Evolutionary conservation across 1,139 yeast genomes (phyloP).

Genomic region (Suhomyces choctaworum): DNA sequence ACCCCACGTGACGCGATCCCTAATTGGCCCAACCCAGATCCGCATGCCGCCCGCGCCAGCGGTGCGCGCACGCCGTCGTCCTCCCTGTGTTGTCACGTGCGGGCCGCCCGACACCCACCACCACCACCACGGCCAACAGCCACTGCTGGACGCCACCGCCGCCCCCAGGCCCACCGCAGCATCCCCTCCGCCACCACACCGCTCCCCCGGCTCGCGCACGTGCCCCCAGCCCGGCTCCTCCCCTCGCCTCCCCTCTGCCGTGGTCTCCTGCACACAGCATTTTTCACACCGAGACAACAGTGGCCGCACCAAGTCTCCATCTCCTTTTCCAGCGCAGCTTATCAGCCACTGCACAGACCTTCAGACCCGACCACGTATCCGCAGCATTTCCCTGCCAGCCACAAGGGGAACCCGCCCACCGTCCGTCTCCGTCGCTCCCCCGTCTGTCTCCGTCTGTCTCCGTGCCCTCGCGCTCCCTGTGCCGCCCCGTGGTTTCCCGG

Average conservation of each 20-base stretch:
- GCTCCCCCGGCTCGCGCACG: background rate
- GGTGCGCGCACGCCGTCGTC: background rate
- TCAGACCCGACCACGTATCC: constrained; percentile 1
- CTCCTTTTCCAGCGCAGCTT: constrained; percentile 7
- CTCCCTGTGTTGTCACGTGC: background rate
- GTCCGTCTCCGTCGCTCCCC: constrained; percentile 1
- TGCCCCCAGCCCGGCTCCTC: background rate
- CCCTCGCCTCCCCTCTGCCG: constrained; percentile 4
- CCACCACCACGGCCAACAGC: background rate
- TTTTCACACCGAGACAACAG: constrained; percentile 12
- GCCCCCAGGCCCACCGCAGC: background rate
- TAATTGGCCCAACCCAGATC: too few relatives aligned
- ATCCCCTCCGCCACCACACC: background rate
- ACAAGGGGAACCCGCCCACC: background rate
- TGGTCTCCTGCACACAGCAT: constrained; percentile 7
- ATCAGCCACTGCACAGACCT: constrained; percentile 5
- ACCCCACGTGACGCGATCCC: too few relatives aligned
- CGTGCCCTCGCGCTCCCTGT: background rate
- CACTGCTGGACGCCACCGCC: background rate
- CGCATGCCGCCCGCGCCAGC: too few relatives aligned
- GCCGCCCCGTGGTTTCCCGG: too few relatives aligned
- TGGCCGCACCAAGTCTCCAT: constrained; percentile 11
- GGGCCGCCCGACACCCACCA: background rate
- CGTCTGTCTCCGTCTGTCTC: background rate
- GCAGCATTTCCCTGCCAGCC: background rate